Percentiles rank a stretch among this genome's conserved stretches.
phyloP scores from a whole-genome alignment of 352 stramenopile species.

The Phytopythium sindhum region DNA sequence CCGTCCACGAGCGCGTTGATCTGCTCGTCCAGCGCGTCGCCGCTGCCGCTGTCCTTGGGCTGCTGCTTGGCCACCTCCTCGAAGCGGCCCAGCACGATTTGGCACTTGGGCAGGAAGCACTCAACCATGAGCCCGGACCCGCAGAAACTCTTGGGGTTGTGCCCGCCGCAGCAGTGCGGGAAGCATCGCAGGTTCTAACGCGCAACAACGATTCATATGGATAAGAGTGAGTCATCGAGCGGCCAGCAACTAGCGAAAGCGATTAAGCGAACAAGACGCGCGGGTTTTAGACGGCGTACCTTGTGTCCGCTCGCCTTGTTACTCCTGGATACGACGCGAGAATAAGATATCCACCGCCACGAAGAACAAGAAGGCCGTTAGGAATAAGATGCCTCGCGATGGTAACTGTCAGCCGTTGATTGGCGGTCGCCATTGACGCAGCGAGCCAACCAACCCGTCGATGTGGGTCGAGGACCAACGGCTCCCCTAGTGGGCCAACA shows the following conservation, averaged over 20 bases:
- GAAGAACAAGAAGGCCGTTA: background rate
- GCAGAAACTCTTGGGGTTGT: conserved; percentile 86
- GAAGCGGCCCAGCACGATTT: conserved; percentile 68
- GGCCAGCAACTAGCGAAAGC: conserved; percentile 1
- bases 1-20: conserved; percentile 27
- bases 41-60: background rate
- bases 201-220: background rate
- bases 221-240: background rate
- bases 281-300: conserved; percentile 13
- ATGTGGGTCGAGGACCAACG: too few relatives aligned
- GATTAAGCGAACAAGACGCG: background rate
- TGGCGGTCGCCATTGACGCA: background rate
- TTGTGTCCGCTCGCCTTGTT: conserved; percentile 87
- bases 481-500: too few relatives aligned
- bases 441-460: too few relatives aligned
- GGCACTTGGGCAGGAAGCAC: conserved; percentile 46
- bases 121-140: conserved; percentile 77
- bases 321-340: conserved; percentile 36
- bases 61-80: conserved; percentile 62
- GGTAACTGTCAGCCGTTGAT: background rate
- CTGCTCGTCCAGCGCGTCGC: conserved; percentile 9
- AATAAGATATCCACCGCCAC: conserved; percentile 3
- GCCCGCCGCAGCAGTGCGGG: conserved; percentile 76
- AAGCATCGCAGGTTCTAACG: conserved; percentile 74
- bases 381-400: background rate